Percentiles rank a stretch among this genome's conserved stretches.
Conservation (phyloP, 805 yeast species). For the Candida oleophila region DNA sequence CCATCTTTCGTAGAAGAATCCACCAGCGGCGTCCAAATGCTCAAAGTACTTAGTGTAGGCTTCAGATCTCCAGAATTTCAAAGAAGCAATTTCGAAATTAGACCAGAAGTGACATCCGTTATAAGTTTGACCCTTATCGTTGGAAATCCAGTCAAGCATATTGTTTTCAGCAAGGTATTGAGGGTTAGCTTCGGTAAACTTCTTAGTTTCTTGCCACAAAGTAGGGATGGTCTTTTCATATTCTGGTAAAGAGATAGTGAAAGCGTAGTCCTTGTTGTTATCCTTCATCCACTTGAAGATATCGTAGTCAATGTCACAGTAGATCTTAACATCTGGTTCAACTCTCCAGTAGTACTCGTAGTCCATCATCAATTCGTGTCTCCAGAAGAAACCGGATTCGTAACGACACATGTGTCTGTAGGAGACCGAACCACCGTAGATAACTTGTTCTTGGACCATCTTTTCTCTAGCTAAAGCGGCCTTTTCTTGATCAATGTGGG, state of each 20-base stretch:
- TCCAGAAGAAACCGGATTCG: constrained; percentile 86
- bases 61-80: constrained; percentile 71
- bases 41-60: constrained; percentile 74
- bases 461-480: constrained; percentile 63
- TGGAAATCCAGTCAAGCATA: constrained; percentile 66
- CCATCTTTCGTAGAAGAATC: constrained; percentile 94
- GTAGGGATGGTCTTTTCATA: constrained; percentile 84
- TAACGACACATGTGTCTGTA: constrained; percentile 93
- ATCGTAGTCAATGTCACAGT: constrained; percentile 83
- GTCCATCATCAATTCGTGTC: constrained; percentile 70
- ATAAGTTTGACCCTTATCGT: constrained; percentile 66
- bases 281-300: constrained; percentile 80
- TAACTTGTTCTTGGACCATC: constrained; percentile 55
- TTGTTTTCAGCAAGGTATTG: constrained; percentile 61
- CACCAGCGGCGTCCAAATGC: constrained; percentile 75
- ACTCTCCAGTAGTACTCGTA: constrained; percentile 95
- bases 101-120: constrained; percentile 92
- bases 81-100: constrained; percentile 78
- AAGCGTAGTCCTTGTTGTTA: constrained; percentile 79
- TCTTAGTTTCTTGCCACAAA: constrained; percentile 74
- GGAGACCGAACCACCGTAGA: constrained; percentile 72
- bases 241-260: constrained; percentile 80
- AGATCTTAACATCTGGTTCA: constrained; percentile 79
- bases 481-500: constrained; percentile 72
- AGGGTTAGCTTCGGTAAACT: constrained; percentile 61